These are phyloP conservation scores for Parachaetomium inaequale DNA, from an alignment of 495 filamentous ascomycete species.

Conservation along the genomic window DNA sequence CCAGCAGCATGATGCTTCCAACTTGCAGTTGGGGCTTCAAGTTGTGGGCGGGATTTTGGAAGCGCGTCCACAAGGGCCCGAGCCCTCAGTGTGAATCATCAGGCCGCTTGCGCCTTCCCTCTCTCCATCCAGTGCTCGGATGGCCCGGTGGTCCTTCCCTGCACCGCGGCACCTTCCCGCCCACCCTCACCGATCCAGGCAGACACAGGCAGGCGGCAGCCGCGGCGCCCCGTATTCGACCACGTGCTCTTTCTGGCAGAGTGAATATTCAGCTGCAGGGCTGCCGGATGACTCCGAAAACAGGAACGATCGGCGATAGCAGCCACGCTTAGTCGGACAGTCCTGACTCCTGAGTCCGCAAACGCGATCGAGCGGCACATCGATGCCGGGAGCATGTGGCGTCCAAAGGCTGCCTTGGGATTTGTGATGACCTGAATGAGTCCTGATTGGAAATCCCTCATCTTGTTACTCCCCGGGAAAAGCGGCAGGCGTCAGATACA, in stretches of 20 bases:
- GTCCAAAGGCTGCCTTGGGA: no score
- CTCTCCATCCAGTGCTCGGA: no score
- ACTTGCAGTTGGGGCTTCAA: no score
- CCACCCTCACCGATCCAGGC: not conserved
- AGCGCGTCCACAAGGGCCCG: no score
- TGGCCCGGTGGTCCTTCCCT: not conserved
- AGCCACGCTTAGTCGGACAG: no score
- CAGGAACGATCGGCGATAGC: slow-evolving; percentile 12
- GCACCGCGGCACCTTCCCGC: not conserved
- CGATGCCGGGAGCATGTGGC: no score
- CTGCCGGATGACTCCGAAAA: not conserved
- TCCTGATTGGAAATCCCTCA: not conserved
- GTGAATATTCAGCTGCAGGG: not conserved
- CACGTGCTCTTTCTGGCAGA: not conserved
- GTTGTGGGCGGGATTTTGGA: not conserved
- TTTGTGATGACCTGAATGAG: no score
- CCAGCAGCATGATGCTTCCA: not conserved
- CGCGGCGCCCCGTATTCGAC: not conserved
- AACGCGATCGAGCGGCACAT: no score
- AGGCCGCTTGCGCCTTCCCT: not conserved
- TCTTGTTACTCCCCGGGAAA: not conserved
- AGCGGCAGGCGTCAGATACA: not conserved
- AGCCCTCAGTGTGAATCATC: no score
- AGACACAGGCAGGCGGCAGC: not conserved
- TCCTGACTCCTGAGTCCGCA: no score